Evolutionary conservation across 2,329 filamentous ascomycete genomes (phyloP), one percentile per base, ranked within the genome.

Genomic region (Davidsoniella virescens): DNA sequence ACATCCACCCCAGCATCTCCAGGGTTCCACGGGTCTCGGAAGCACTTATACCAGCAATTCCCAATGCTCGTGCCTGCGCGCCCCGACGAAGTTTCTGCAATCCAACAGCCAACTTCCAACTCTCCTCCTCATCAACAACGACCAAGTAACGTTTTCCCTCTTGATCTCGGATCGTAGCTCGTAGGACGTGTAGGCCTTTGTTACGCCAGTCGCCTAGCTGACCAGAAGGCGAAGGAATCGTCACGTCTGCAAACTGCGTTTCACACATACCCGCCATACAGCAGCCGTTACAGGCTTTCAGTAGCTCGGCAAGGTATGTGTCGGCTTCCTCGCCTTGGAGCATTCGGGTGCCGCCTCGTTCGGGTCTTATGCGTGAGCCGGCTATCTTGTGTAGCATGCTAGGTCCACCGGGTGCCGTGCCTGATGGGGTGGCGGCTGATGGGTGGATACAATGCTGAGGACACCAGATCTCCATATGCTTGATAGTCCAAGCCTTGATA

Each of bases 401-500:
- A 52, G 67, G 67, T 45, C 64, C 62, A 52, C 64, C 65, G 57
- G 61, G 58, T 33, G 59, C 63, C 38, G 62, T 60, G 55, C 59
- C 60, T 39, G 62, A 61, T 55, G 67, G 59, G 44, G 68, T 61
- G 54, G 69, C 63, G 56, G 64, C 63, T 58, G 63, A 64, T 57
- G 64, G 62, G 61, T 68, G 68, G 62, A 75, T 67, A 63, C 67
- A 76, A 64, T 81, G 76, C 60, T 76, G 72, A 60, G 79, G 77
- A 62, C 82, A 87, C 78, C 82, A 86, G 70, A 92, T 81, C 75
- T 96, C 92, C 64, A 93, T 79, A 56, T 83, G 70, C 67, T 94
- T 95, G 66, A 98, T 76, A 41, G 87, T 94, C 92, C 92, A 96
- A 23, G 90, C 88, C 65, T 96, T 96, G 61, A 96, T 80, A 63